Conservation (phyloP, 345 rosid genomes). For the Viola odorata region DNA sequence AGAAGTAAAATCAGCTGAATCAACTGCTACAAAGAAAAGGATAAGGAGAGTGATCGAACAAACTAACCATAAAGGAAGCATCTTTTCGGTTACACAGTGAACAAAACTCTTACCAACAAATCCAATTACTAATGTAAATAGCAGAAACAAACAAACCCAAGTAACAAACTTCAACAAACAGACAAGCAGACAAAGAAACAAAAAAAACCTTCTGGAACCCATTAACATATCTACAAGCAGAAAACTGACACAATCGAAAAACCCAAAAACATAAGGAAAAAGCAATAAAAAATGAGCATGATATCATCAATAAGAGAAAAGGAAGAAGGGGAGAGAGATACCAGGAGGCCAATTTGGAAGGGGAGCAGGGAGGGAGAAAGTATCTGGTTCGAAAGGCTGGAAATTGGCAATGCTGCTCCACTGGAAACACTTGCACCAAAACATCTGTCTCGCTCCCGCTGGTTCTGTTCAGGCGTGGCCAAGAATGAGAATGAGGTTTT, state of each 20-base stretch:
- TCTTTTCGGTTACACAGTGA: too few species aligned
- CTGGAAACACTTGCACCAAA: constrained; percentile 48
- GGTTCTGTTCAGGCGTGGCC: too few species aligned
- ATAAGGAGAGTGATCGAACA: too few species aligned
- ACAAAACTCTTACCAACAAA: too few species aligned
- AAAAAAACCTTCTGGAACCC: neutral
- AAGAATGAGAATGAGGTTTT: too few species aligned
- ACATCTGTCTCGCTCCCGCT: constrained; percentile 22
- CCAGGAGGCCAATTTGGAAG: constrained; percentile 79
- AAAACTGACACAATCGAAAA: constrained; percentile 1
- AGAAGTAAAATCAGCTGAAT: too few species aligned
- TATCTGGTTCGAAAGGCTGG: constrained; percentile 31
- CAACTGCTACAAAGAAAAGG: too few species aligned
- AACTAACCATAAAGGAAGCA: too few species aligned
- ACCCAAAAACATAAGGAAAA: constrained; percentile 3
- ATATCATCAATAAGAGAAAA: neutral
- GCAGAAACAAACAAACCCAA: too few species aligned
- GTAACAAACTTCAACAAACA: too few species aligned
- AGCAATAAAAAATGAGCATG: neutral
- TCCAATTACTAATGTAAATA: too few species aligned
- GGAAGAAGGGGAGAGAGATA: constrained; percentile 4
- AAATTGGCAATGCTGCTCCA: constrained; percentile 30
- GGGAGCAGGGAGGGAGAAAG: constrained; percentile 62
- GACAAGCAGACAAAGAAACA: neutral
- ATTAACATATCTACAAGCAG: neutral